Evolutionary conservation across 495 filamentous ascomycete species (phyloP).

Genomic region (Penicillium verhagenii): DNA sequence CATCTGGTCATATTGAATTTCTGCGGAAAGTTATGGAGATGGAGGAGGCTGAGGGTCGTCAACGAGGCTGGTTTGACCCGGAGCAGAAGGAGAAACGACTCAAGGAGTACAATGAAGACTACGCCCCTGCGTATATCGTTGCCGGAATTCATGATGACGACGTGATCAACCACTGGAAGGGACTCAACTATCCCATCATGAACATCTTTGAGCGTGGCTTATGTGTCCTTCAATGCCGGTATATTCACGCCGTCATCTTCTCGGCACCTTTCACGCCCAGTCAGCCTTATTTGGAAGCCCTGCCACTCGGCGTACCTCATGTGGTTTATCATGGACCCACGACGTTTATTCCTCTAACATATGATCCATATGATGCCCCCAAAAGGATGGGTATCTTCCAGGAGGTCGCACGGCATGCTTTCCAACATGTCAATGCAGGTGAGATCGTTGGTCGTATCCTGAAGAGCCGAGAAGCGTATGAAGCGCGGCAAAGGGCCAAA

Average conservation of each 20-base stretch:
- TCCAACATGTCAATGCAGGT: constrained; percentile 83
- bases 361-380: constrained; percentile 81
- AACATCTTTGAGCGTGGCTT: constrained; percentile 95
- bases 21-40: constrained; percentile 67
- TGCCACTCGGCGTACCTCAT: constrained; percentile 73
- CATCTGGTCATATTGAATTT: constrained; percentile 94
- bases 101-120: constrained; percentile 62
- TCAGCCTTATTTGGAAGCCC: constrained; percentile 65
- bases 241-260: constrained; percentile 82
- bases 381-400: constrained; percentile 77
- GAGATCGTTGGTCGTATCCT: constrained; percentile 90
- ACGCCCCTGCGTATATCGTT: constrained; percentile 78
- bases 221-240: constrained; percentile 94
- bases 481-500: constrained; percentile 86
- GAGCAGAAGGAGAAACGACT: constrained; percentile 59
- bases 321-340: constrained; percentile 95
- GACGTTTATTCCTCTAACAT: constrained; percentile 79
- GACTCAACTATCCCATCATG: constrained; percentile 98
- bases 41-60: constrained; percentile 64
- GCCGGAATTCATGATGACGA: constrained; percentile 92
- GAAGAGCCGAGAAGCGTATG: constrained; percentile 77
- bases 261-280: constrained; percentile 84
- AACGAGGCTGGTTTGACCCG: constrained; percentile 71
- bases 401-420: constrained; percentile 70
- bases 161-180: constrained; percentile 93